phyloP scores from a whole-genome alignment of 352 stramenopile species.

The Globisporangium cederbergense region DNA sequence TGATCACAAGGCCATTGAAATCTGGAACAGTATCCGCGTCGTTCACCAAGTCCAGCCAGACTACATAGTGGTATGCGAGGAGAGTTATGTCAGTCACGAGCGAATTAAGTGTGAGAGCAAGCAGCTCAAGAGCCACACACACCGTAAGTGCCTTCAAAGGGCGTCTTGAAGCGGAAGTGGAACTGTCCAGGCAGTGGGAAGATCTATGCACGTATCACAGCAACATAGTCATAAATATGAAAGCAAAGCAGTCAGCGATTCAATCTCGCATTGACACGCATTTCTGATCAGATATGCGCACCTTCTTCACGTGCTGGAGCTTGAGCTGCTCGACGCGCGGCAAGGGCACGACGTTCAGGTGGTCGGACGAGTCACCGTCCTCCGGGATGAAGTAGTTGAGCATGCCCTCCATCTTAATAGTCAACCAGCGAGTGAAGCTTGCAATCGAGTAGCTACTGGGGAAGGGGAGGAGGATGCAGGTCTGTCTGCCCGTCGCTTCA shows the following conservation, averaged over 20 bases:
- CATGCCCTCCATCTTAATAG: constrained; percentile 72
- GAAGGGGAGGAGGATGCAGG: not conserved
- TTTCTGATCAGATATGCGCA: constrained; percentile 14
- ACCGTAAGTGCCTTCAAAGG: constrained; percentile 86
- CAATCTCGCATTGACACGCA: not conserved
- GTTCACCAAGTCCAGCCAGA: constrained; percentile 79
- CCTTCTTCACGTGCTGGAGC: constrained; percentile 80
- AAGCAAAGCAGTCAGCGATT: not conserved
- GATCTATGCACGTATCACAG: constrained; percentile 27
- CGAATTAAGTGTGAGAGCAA: not conserved
- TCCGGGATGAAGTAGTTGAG: constrained; percentile 88
- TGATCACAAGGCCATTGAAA: constrained; percentile 77
- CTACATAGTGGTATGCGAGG: constrained; percentile 24
- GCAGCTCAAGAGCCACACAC: constrained; percentile 1
- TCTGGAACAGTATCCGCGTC: constrained; percentile 69
- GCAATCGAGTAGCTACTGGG: not conserved
- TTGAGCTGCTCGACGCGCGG: constrained; percentile 72
- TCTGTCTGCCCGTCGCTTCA: constrained; percentile 7
- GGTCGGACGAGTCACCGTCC: constrained; percentile 81
- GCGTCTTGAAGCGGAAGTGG: constrained; percentile 85
- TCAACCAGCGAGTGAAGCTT: not conserved
- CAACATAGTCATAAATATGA: not conserved
- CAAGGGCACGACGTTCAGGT: constrained; percentile 81
- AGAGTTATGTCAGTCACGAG: not conserved
- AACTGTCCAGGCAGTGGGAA: constrained; percentile 80